A percentile compares a stretch with the other conserved stretches of the same genome.
Conservation (phyloP, 768 basidiomycete genomes). For the Scleroderma bovista region DNA sequence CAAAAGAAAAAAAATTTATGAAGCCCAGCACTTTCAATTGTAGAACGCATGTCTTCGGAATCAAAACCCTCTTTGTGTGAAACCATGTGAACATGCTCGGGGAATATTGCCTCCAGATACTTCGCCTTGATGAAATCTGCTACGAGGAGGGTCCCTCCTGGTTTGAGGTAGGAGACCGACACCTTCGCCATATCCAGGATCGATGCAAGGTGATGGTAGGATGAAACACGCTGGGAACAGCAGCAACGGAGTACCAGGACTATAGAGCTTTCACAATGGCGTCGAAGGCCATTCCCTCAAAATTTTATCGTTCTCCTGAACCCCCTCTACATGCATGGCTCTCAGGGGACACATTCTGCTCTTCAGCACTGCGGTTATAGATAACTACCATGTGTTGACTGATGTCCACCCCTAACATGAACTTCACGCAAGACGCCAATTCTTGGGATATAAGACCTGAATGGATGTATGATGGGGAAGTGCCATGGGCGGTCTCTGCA, state of each 20-base stretch:
- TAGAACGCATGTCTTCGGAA: constrained; percentile 36
- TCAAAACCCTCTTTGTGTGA: constrained; percentile 46
- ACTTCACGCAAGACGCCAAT: constrained; percentile 49
- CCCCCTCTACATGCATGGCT: constrained; percentile 42
- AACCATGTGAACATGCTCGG: constrained; percentile 37
- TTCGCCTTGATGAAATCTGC: constrained; percentile 41
- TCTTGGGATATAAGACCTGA: constrained; percentile 56
- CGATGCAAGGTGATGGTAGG: constrained; percentile 54
- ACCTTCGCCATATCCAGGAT: constrained; percentile 42
- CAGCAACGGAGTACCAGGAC: neutral
- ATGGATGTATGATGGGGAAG: neutral
- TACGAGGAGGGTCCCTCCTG: constrained; percentile 50
- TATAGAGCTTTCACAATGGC: constrained; percentile 36
- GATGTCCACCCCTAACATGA: constrained; percentile 64
- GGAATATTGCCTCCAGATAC: constrained; percentile 15
- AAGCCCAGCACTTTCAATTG: constrained; percentile 49
- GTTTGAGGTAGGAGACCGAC: constrained; percentile 50
- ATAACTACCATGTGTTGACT: constrained; percentile 57
- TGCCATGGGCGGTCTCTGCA: neutral
- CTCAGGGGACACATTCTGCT: constrained; percentile 51
- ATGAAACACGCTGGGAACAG: constrained; percentile 42
- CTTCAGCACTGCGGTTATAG: constrained; percentile 47
- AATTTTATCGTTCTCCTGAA: constrained; percentile 45
- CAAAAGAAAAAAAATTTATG: constrained; percentile 34
- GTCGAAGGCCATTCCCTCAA: constrained; percentile 50